Evolutionary conservation across 805 yeast genomes (phyloP).

Genomic region (Millerozyma miso): DNA sequence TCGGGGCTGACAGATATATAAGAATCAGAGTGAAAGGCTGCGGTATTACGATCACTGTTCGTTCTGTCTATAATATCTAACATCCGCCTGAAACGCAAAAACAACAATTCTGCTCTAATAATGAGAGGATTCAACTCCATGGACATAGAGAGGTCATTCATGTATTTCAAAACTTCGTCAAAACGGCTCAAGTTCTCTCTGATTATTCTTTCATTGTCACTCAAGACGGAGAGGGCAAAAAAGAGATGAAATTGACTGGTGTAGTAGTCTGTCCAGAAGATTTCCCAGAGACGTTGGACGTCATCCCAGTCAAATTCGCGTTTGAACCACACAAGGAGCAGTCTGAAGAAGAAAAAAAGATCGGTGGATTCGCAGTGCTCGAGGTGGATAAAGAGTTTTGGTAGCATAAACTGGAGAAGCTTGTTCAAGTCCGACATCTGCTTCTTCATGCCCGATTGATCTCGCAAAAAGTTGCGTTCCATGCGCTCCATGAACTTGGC

Average conservation of each 20-base stretch:
- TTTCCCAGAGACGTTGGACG: slow-evolving; percentile 84
- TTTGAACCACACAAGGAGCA: slow-evolving; percentile 93
- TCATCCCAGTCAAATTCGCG: slow-evolving; percentile 82
- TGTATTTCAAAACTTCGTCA: slow-evolving; percentile 88
- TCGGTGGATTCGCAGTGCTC: slow-evolving; percentile 86
- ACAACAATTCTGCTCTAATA: slow-evolving; percentile 79
- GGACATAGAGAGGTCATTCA: slow-evolving; percentile 82
- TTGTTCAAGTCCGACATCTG: slow-evolving; percentile 84
- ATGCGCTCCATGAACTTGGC: slow-evolving; percentile 83
- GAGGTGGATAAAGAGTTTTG: slow-evolving; percentile 75
- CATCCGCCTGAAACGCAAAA: slow-evolving; percentile 74
- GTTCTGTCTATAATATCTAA: slow-evolving; percentile 71
- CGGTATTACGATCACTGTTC: slow-evolving; percentile 16
- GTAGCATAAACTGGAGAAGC: slow-evolving; percentile 85
- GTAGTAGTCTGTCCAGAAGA: slow-evolving; percentile 82
- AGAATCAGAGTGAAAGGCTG: slow-evolving; percentile 14
- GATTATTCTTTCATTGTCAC: slow-evolving; percentile 77
- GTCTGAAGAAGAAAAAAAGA: slow-evolving; percentile 88
- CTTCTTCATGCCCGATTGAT: slow-evolving; percentile 87
- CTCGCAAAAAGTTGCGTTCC: slow-evolving; percentile 91
- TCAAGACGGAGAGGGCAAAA: slow-evolving; percentile 83
- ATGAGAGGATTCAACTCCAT: slow-evolving; percentile 72
- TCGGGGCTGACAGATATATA: slow-evolving; percentile 44
- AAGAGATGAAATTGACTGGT: slow-evolving; percentile 86
- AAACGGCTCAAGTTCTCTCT: slow-evolving; percentile 69